Evolutionary conservation across 2,329 filamentous ascomycete species (phyloP).

Genomic region (Ophiostoma sp.): DNA sequence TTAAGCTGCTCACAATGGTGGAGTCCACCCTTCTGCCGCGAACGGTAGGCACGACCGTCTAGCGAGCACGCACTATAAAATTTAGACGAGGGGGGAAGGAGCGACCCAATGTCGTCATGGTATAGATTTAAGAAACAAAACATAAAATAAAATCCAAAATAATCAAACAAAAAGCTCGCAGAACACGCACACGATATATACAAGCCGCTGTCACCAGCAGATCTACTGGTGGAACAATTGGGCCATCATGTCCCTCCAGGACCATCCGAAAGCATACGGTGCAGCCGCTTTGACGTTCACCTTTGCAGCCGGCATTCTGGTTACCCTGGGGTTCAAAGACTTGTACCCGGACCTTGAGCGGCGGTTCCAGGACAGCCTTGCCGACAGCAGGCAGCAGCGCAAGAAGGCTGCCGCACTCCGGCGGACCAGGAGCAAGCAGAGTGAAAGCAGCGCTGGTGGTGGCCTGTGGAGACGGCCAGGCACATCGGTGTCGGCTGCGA

Average conservation of each 20-base stretch:
- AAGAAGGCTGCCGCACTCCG: conserved; percentile 13
- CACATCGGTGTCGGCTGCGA: conserved; percentile 24
- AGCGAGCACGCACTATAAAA: conserved; percentile 12
- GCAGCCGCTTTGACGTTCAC: conserved; percentile 62
- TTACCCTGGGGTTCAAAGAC: conserved; percentile 74
- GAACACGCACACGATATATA: too few species aligned
- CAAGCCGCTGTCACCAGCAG: too few species aligned
- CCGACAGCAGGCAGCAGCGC: conserved; percentile 10
- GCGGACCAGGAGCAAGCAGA: conserved; percentile 17
- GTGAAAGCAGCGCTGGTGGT: not conserved
- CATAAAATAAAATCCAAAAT: not conserved
- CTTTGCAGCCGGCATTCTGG: conserved; percentile 69
- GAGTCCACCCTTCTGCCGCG: not conserved
- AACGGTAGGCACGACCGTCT: not conserved
- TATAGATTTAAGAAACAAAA: not conserved
- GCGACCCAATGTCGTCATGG: conserved; percentile 20
- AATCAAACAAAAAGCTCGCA: not conserved
- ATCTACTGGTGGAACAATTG: too few species aligned
- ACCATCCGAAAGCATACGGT: conserved; percentile 58
- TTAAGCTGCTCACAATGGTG: conserved; percentile 4
- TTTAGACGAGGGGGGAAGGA: conserved; percentile 17
- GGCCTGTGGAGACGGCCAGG: conserved; percentile 2
- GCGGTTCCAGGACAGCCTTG: conserved; percentile 44
- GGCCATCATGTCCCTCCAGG: conserved; percentile 50
- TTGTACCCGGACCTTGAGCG: conserved; percentile 68